phyloP scores from a whole-genome alignment of 805 yeast genomes.

The Zygoascus flipseniorum region DNA sequence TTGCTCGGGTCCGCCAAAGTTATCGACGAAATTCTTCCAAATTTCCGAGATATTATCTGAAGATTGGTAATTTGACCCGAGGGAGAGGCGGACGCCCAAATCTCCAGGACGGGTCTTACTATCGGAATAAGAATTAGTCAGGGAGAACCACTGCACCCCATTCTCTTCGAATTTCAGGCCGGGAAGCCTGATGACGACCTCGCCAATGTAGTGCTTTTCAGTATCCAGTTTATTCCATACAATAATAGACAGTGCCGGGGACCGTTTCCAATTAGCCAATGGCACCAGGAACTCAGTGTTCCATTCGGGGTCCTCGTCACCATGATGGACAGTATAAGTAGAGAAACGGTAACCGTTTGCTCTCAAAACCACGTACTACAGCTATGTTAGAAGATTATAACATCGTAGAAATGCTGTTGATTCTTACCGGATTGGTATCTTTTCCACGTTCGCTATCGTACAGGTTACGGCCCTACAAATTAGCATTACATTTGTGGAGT shows the following conservation, averaged over 20 bases:
- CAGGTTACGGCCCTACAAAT: conserved; percentile 1
- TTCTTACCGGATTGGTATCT: background rate
- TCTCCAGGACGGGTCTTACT: background rate
- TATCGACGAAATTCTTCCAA: conserved; percentile 9
- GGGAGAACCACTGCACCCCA: background rate
- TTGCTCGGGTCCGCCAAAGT: conserved; percentile 1
- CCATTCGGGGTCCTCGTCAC: conserved; percentile 68
- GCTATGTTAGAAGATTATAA: conserved; percentile 2
- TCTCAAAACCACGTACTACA: conserved; percentile 18
- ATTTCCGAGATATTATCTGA: conserved; percentile 6
- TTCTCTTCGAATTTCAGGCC: background rate
- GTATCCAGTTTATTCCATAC: conserved; percentile 25
- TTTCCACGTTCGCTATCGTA: background rate
- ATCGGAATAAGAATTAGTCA: background rate
- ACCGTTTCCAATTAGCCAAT: conserved; percentile 12
- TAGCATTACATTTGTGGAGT: background rate
- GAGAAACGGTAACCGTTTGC: conserved; percentile 23
- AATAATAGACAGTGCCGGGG: conserved; percentile 10
- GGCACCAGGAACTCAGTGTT: conserved; percentile 56
- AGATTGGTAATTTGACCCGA: conserved; percentile 4
- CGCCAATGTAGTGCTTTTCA: conserved; percentile 17
- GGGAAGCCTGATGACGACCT: conserved; percentile 5
- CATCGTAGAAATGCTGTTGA: background rate
- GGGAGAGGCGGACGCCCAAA: conserved; percentile 7
- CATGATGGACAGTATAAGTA: conserved; percentile 56